phyloP scores from a whole-genome alignment of 1,284 basidiomycete genomes.

The Heterobasidion irregulare region DNA sequence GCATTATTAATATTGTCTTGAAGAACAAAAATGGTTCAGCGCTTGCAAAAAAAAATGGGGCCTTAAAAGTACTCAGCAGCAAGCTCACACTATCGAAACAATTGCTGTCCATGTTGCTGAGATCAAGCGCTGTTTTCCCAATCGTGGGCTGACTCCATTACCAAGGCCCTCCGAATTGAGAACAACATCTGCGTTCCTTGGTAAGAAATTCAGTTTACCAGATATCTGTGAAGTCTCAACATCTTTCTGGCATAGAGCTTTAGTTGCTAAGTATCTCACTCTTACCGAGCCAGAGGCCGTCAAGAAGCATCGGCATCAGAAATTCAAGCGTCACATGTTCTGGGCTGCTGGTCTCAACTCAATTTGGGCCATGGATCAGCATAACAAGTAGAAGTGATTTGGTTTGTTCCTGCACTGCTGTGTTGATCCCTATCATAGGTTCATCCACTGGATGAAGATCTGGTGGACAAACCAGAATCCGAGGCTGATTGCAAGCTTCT shows the following conservation, averaged over 20 bases:
- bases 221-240: not conserved
- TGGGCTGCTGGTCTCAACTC: conserved; percentile 30
- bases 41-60: too few species aligned
- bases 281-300: not conserved
- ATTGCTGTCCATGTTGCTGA: not conserved
- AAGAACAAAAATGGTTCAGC: not conserved
- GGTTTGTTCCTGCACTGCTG: conserved; percentile 26
- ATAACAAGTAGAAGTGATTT: conserved; percentile 33
- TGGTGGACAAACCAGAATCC: conserved; percentile 24
- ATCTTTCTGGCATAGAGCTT: not conserved
- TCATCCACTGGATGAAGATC: not conserved
- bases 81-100: conserved; percentile 7
- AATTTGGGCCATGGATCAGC: conserved; percentile 27
- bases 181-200: not conserved
- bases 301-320: too few species aligned
- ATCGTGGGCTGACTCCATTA: not conserved
- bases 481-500: conserved; percentile 21
- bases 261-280: not conserved
- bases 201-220: not conserved
- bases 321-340: conserved; percentile 10
- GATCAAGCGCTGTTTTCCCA: not conserved
- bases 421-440: conserved; percentile 20
- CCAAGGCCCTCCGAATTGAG: not conserved
- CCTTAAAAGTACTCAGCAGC: conserved; percentile 4
- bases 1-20: not conserved